These are phyloP conservation scores for Puccinellia tenuiflora DNA, from an alignment of 176 grass and related monocot genomes.

Conservation along the genomic window DNA sequence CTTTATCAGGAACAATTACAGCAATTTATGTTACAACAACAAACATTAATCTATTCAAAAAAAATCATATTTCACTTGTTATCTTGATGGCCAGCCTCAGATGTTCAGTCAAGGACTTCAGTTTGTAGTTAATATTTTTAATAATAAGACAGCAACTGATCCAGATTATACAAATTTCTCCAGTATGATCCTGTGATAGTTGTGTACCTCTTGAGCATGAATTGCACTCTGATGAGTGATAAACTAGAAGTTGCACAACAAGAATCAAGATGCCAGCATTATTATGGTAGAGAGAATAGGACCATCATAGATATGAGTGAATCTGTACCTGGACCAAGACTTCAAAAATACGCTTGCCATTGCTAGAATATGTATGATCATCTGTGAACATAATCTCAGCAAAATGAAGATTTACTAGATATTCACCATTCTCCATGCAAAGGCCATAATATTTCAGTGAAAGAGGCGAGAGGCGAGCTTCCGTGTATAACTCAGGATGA, in stretches of 20 bases:
- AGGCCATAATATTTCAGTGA: conserved; percentile 83
- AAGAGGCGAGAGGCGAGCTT: conserved; percentile 74
- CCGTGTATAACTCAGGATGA: conserved; percentile 64
- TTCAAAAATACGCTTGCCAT: conserved; percentile 75
- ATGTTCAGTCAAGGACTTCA: background rate
- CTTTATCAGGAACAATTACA: background rate
- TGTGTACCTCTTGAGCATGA: background rate
- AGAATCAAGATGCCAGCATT: background rate
- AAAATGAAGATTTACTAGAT: conserved; percentile 70
- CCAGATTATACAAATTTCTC: background rate
- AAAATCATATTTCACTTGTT: background rate
- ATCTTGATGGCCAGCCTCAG: background rate
- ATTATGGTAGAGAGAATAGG: background rate
- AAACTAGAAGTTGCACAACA: background rate
- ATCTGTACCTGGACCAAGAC: conserved; percentile 76
- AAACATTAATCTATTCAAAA: background rate
- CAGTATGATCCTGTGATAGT: background rate
- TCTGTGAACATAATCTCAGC: conserved; percentile 83
- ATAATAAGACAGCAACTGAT: background rate
- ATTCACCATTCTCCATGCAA: conserved; percentile 78
- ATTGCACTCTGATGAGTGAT: background rate
- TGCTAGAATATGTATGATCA: conserved; percentile 63
- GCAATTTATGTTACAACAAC: background rate
- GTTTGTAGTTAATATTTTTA: background rate
- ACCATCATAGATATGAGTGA: background rate